Base-by-base conservation (phyloP, 2,329 filamentous ascomycete species). In the Ophiostoma tasmaniense region DNA sequence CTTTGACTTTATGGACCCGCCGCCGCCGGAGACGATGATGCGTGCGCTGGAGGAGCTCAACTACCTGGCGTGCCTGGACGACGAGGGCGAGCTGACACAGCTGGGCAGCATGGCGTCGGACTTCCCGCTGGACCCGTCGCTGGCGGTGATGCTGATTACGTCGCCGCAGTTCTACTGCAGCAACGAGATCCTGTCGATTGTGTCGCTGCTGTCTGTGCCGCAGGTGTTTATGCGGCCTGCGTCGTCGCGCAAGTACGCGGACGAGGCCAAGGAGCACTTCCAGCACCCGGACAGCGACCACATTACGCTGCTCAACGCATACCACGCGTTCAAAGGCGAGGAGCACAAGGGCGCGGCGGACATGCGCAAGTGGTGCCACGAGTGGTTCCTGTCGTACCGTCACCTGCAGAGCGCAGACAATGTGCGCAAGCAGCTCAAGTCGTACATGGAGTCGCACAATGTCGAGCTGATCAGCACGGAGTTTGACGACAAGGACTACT, bases 81-180 rank as follows among this genome's bases (percentile, higher is more conserved):
- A 99, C 75, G 94, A 99, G 73, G 95, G 95, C 74, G 91, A 97
- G 76, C 85, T 99, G 71, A 99, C 95, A 1, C 81, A 85, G 4
- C 85, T 99, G 4, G 95, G 95, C 68, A 87, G 89, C 71, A 83
- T 97, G 70, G 94, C 95, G 0, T 97, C 95, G 3, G 93, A 97
- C 73, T 99, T 98, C 76, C 95, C 95, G 45, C 86, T 99, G 28
- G 96, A 99, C 77, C 95, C 95, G 1, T 88, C 93, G 0, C 83
- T 99, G 42, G 95, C 95, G 0, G 96, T 99, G 72, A 98, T 99
- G 95, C 85, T 99, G 70, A 97, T 99, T 78, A 93, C 90, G 13
- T 97, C 93, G 8, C 94, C 95, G 13, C 95, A 99, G 76, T 99
- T 99, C 80, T 96, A 95, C 81, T 99, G 95, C 84, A 97, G 93